phyloP scores from a whole-genome alignment of 495 filamentous ascomycete species.

The Parathielavia appendiculata region DNA sequence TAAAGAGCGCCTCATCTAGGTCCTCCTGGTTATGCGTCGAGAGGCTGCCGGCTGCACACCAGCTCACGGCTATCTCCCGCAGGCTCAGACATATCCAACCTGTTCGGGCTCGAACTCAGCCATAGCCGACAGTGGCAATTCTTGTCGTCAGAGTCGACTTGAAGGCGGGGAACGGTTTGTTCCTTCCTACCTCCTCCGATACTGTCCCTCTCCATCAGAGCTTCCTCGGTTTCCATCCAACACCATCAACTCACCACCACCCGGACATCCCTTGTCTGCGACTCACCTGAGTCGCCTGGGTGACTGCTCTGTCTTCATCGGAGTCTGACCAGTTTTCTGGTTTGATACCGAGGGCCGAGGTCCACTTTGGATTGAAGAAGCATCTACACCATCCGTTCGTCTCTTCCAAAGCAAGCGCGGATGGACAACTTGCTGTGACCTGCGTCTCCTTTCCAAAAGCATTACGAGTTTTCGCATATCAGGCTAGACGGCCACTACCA shows the following conservation, averaged over 20 bases:
- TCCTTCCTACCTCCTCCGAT: too few relatives aligned
- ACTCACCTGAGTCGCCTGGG: slow-evolving; percentile 36
- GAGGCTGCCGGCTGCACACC: too few relatives aligned
- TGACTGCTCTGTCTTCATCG: slow-evolving; percentile 45
- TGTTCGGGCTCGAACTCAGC: too few relatives aligned
- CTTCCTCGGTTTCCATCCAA: slow-evolving; percentile 31
- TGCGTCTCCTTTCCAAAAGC: slow-evolving; percentile 32
- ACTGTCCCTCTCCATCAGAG: background rate
- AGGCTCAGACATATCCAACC: too few relatives aligned
- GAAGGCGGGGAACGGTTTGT: too few relatives aligned
- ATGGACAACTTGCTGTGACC: slow-evolving; percentile 29
- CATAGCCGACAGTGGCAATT: too few relatives aligned
- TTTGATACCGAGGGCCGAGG: slow-evolving; percentile 56
- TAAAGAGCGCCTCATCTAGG: too few relatives aligned
- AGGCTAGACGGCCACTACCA: slow-evolving; percentile 49
- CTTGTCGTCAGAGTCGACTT: too few relatives aligned
- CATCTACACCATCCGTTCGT: too few relatives aligned
- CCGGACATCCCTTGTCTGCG: slow-evolving; percentile 29
- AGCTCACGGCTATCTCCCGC: too few relatives aligned
- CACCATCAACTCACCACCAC: slow-evolving; percentile 33
- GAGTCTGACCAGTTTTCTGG: slow-evolving; percentile 45
- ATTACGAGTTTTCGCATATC: slow-evolving; percentile 48
- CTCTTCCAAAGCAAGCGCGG: slow-evolving; percentile 48
- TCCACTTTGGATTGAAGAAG: slow-evolving; percentile 48
- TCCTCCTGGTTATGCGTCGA: slow-evolving; percentile 1